Evolutionary conservation across 1,284 basidiomycete genomes (phyloP), one percentile per base, ranked within the genome.

Genomic region (Puccinia polysora): DNA sequence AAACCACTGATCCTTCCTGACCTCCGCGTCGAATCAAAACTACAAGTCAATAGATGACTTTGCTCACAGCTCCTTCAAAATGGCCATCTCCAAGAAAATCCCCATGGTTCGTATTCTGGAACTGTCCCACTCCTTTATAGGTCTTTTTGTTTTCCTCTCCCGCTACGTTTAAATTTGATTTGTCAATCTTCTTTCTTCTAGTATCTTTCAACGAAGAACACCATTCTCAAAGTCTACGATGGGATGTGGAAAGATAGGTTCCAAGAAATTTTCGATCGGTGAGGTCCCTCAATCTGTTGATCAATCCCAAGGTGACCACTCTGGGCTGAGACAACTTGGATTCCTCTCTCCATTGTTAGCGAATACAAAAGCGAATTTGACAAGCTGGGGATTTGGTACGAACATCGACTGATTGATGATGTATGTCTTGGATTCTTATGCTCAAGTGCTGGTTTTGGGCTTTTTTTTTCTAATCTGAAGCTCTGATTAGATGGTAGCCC

Each of bases 241-340:
- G 95, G 95, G 59, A 87, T 92, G 58, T 98, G 97, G 87, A 97
- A 97, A 84, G 96, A 98, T 79, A 91, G 96, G 79, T 98, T 97
- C 87, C 86, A 95, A 81, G 90, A 93, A 77, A 87, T 97, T 77
- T 97, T 91, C 80, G 89, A 95, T 28, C 78, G 8, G 62, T 67
- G 2, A 15, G 23, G 8, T 34, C 18, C 23, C 14, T 56, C 12
- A 7, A 8, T 65, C 10, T 20, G 20, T 32, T 30, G 1, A 60
- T 50, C 30, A 36, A 49, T 56, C 20, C n/a, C 15, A n/a, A n/a
- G n/a, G n/a, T n/a, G n/a, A n/a, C n/a, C 23, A 45, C 20, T 62
- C 14, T 52, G 15, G n/a, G 20, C 55, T 49, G 32, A 40, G 18
- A 7, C 5, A 32, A 15, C 40, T 15, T 78, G 78, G 53, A 77